These are phyloP conservation scores for Phytophthora pinifolia DNA, from an alignment of 352 stramenopile species.

Conservation along the genomic window DNA sequence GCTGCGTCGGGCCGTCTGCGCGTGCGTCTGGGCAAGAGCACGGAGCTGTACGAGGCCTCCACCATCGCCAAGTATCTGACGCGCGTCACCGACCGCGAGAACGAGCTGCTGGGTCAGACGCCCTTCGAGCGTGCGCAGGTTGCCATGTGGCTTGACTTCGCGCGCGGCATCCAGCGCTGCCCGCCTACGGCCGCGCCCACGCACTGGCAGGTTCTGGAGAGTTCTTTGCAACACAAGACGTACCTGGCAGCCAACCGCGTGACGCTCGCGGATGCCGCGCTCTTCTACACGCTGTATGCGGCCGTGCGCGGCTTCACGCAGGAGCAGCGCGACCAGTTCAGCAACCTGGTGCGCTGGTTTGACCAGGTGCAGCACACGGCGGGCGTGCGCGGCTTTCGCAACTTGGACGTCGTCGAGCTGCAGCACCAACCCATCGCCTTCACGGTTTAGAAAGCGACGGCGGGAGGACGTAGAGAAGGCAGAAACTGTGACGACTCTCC, in stretches of 20 bases:
- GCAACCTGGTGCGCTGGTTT: conserved; percentile 80
- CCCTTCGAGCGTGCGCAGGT: conserved; percentile 74
- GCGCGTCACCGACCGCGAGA: conserved; percentile 69
- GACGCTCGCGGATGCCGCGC: conserved; percentile 75
- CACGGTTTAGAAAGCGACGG: conserved; percentile 55
- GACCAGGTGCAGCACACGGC: conserved; percentile 86
- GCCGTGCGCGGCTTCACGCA: conserved; percentile 39
- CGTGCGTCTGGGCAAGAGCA: conserved; percentile 71
- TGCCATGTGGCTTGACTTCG: conserved; percentile 79
- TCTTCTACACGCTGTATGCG: conserved; percentile 68
- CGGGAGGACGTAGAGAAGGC: conserved; percentile 1
- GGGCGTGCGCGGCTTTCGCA: conserved; percentile 79
- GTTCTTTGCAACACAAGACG: conserved; percentile 51
- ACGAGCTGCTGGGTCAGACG: conserved; percentile 56
- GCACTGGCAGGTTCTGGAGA: conserved; percentile 71
- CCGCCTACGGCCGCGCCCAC: conserved; percentile 32
- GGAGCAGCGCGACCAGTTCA: conserved; percentile 47
- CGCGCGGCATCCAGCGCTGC: conserved; percentile 46
- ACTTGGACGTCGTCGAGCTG: conserved; percentile 65
- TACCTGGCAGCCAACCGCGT: conserved; percentile 70
- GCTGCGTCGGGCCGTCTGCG: conserved; percentile 71
- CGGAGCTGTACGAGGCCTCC: conserved; percentile 68
- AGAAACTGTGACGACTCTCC: background rate
- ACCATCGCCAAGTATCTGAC: conserved; percentile 81
- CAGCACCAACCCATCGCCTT: conserved; percentile 51